A percentile compares a stretch with the other conserved stretches of the same genome.
Conservation (phyloP, 2,329 filamentous ascomycete genomes). For the Aspergillus flavus region DNA sequence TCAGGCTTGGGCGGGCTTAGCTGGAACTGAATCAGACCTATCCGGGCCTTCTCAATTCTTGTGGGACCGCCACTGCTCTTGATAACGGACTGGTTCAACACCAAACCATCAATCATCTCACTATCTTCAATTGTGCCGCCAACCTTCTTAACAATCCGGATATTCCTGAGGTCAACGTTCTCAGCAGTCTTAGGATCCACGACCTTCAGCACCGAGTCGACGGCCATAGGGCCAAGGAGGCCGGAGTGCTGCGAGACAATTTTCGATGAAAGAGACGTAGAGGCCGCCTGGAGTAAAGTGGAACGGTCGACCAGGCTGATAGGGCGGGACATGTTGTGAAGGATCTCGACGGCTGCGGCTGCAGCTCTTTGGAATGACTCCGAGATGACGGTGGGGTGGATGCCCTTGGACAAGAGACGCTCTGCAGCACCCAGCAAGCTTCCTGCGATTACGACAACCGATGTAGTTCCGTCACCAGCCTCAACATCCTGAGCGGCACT, state of each 20-base stretch:
- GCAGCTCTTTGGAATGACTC: slow-evolving; percentile 97
- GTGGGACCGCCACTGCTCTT: slow-evolving; percentile 90
- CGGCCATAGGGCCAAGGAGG: slow-evolving; percentile 93
- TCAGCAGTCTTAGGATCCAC: slow-evolving; percentile 95
- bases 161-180: slow-evolving; percentile 95
- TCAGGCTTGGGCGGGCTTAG: slow-evolving; percentile 97
- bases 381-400: slow-evolving; percentile 96
- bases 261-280: slow-evolving; percentile 96
- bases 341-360: slow-evolving; percentile 80
- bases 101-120: slow-evolving; percentile 92
- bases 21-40: slow-evolving; percentile 98
- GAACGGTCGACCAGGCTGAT: slow-evolving; percentile 85
- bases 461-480: slow-evolving; percentile 96
- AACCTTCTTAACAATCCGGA: slow-evolving; percentile 95
- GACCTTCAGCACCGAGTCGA: slow-evolving; percentile 92
- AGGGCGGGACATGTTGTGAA: slow-evolving; percentile 94
- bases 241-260: slow-evolving; percentile 98
- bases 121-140: slow-evolving; percentile 98
- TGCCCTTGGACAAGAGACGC: slow-evolving; percentile 82
- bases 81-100: slow-evolving; percentile 87
- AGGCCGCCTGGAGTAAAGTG: slow-evolving; percentile 92
- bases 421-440: slow-evolving; percentile 93
- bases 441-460: slow-evolving; percentile 95
- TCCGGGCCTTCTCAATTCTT: slow-evolving; percentile 95
- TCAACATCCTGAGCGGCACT: slow-evolving; percentile 98